Percentiles rank a stretch among this genome's conserved stretches.
Conservation (phyloP, 345 rosid genomes). For the Populus davidiana region DNA sequence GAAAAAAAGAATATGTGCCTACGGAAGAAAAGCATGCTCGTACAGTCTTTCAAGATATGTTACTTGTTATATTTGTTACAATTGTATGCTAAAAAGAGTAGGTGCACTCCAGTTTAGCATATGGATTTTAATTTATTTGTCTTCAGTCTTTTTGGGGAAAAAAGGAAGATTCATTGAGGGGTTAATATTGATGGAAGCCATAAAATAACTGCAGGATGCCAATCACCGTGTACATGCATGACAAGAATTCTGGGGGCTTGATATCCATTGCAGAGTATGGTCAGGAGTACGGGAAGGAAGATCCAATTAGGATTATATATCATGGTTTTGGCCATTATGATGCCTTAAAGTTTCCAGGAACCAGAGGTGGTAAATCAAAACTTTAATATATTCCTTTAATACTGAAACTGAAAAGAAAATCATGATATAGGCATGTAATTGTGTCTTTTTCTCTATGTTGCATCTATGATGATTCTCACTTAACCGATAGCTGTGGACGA, state of each 20-base stretch:
- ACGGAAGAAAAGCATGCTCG: background rate
- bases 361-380: slow-evolving; percentile 37
- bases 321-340: slow-evolving; percentile 95
- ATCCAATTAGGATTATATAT: slow-evolving; percentile 73
- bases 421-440: background rate
- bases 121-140: background rate
- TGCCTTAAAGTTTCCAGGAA: slow-evolving; percentile 55
- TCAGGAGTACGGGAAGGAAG: slow-evolving; percentile 74
- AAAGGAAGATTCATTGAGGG: background rate
- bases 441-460: background rate
- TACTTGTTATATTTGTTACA: background rate
- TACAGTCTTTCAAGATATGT: background rate
- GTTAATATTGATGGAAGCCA: background rate
- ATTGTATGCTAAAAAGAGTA: background rate
- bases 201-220: slow-evolving; percentile 65
- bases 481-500: background rate
- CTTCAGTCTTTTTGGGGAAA: background rate
- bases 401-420: background rate
- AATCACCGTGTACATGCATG: slow-evolving; percentile 77
- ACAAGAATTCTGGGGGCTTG: slow-evolving; percentile 66
- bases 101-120: background rate
- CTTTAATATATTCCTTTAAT: slow-evolving; percentile 23
- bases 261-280: slow-evolving; percentile 87
- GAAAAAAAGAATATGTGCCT: background rate
- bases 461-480: background rate